Evolutionary conservation across 495 filamentous ascomycete species (phyloP).

Genomic region (Xylaria cubensis): DNA sequence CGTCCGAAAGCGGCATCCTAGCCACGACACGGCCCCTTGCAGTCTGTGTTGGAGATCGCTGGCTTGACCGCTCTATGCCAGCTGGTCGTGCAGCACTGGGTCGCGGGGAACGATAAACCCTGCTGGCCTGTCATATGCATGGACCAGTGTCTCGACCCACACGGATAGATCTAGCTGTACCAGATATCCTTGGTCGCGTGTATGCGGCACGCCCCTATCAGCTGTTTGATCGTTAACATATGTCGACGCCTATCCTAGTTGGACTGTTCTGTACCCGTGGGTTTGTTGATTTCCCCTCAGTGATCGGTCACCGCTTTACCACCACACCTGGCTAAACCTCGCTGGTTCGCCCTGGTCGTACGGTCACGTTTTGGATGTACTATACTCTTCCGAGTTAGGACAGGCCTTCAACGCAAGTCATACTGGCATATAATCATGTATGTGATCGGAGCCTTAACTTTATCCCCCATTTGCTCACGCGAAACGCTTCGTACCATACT

Average conservation of each 20-base stretch:
- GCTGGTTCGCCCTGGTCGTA: background rate
- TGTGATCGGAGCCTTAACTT: slow-evolving; percentile 11
- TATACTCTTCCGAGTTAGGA: slow-evolving; percentile 19
- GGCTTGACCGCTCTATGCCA: slow-evolving; percentile 29
- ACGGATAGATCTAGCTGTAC: slow-evolving; percentile 25
- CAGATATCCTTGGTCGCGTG: slow-evolving; percentile 24
- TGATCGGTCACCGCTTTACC: slow-evolving; percentile 25
- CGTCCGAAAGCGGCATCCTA: slow-evolving; percentile 23
- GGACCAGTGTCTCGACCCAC: slow-evolving; percentile 23
- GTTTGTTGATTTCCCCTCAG: slow-evolving; percentile 9
- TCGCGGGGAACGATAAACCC: slow-evolving; percentile 13
- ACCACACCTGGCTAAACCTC: slow-evolving; percentile 16
- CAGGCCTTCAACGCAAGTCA: slow-evolving; percentile 24
- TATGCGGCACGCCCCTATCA: slow-evolving; percentile 25
- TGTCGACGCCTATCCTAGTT: background rate
- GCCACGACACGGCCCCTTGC: slow-evolving; percentile 23
- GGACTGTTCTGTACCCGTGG: background rate
- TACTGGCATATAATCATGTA: slow-evolving; percentile 24
- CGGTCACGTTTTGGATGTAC: background rate
- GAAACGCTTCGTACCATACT: background rate
- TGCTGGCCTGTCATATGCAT: slow-evolving; percentile 25
- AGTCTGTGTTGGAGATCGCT: slow-evolving; percentile 19
- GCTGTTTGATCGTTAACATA: slow-evolving; percentile 6
- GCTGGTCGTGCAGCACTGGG: slow-evolving; percentile 29
- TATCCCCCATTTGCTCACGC: background rate